These are phyloP conservation scores for Phaeophleospora eucalypticola DNA, from an alignment of 2,329 filamentous ascomycete genomes.

Conservation along the genomic window DNA sequence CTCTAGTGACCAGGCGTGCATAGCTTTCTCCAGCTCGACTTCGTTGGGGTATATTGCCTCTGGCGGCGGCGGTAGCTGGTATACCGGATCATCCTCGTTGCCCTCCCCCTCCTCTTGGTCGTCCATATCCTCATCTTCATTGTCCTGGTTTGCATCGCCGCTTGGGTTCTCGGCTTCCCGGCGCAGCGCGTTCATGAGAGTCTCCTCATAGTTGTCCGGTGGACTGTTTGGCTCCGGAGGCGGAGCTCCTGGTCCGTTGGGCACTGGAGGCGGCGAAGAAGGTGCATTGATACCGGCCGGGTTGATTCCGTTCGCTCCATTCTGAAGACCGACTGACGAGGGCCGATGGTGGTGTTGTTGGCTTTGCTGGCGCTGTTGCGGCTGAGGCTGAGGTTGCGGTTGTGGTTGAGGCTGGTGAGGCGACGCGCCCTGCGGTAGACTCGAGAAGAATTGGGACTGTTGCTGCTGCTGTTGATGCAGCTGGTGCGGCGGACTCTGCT, in stretches of 20 bases:
- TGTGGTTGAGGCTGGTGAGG: slow-evolving; percentile 12
- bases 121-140: slow-evolving; percentile 25
- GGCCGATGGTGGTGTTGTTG: slow-evolving; percentile 10
- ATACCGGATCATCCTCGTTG: slow-evolving; percentile 26
- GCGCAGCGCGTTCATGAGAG: slow-evolving; percentile 25
- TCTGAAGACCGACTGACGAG: slow-evolving; percentile 1
- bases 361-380: slow-evolving; percentile 14
- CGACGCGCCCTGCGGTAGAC: slow-evolving; percentile 13
- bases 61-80: slow-evolving; percentile 31
- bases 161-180: slow-evolving; percentile 9
- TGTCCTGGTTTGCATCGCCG: slow-evolving; percentile 11
- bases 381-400: slow-evolving; percentile 11
- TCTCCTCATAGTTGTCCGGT: slow-evolving; percentile 21
- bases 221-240: slow-evolving; percentile 22
- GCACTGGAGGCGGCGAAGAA: slow-evolving; percentile 15
- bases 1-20: slow-evolving; percentile 32
- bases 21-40: slow-evolving; percentile 28
- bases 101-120: slow-evolving; percentile 18
- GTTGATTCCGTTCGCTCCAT: slow-evolving; percentile 4
- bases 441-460: slow-evolving; percentile 16
- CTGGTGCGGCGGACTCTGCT: slow-evolving; percentile 1
- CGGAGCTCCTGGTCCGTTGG: slow-evolving; percentile 27
- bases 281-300: no score
- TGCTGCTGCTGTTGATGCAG: slow-evolving; percentile 5
- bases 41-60: slow-evolving; percentile 26